phyloP scores from a whole-genome alignment of 331 rosid species.

The Quercus tomentella region DNA sequence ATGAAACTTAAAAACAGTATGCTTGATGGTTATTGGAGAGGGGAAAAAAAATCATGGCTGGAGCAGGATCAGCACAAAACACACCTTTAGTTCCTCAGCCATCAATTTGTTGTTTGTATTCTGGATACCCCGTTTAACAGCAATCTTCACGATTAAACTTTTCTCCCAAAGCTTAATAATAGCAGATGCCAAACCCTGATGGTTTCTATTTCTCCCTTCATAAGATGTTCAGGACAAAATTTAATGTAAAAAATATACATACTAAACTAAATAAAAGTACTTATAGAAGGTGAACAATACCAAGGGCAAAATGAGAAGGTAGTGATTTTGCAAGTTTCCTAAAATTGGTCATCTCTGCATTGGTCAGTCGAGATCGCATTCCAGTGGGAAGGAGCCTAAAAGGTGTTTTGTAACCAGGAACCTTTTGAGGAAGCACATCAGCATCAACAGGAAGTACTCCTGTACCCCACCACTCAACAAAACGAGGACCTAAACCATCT shows the following conservation, averaged over 20 bases:
- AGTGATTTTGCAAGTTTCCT: conserved; percentile 76
- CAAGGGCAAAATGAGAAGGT: conserved; percentile 97
- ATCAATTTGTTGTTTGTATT: conserved; percentile 93
- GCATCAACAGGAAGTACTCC: conserved; percentile 98
- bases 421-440: conserved; percentile 68
- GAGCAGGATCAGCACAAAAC: conserved; percentile 31
- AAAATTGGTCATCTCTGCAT: conserved; percentile 73
- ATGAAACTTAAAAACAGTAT: conserved; percentile 5
- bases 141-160: conserved; percentile 84
- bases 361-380: conserved; percentile 67
- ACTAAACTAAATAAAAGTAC: neutral
- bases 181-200: conserved; percentile 88
- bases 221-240: conserved; percentile 9
- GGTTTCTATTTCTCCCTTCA: conserved; percentile 93
- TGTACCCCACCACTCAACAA: conserved; percentile 93
- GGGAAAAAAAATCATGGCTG: neutral
- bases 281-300: conserved; percentile 36
- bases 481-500: conserved; percentile 90
- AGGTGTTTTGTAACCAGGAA: conserved; percentile 86
- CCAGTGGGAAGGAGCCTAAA: conserved; percentile 92
- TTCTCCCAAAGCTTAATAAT: conserved; percentile 91
- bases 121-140: conserved; percentile 92
- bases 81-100: conserved; percentile 90
- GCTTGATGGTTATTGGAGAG: neutral
- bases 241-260: conserved; percentile 20